Evolutionary conservation across 2,329 filamentous ascomycete species (phyloP), one percentile per base, ranked within the genome.

Genomic region (Apiospora arundinis): DNA sequence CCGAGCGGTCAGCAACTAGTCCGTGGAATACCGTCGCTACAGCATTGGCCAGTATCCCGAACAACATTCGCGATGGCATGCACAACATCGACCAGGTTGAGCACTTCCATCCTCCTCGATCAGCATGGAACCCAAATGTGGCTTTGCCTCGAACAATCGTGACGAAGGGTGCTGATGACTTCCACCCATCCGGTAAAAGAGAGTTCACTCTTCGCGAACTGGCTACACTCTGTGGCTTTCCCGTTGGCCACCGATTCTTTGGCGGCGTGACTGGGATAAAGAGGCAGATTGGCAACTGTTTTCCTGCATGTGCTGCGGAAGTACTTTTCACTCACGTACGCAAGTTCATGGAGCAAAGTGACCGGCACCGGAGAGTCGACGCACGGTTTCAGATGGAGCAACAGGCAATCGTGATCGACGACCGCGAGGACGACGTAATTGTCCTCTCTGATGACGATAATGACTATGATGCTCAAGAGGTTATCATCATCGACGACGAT

Each of bases 241-340:
- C 92, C 0, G 72, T 81, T 0, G 77, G 82, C 2, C 91, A 93
- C 77, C 78, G 79, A 0, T 95, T 95, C 76, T 14, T 28, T 21
- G 48, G 45, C 32, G 72, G 81, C 0, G 81, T 81, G 0, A 82
- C 79, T 0, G 78, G 80, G 12, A 81, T 89, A 16, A 87, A 87
- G 74, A 87, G 84, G 73, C 92, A 95, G 77, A 93, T 95, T 73
- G 93, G 93, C 0, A 95, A 96, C 76, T 93, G 0, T 94, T 95
- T n/a, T 92, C 89, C 93, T 0, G 82, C 82, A 45, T 4, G 12
- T 42, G 86, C 87, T 0, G 89, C 89, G 2, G 80, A 81, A 40
- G 80, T 85, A 0, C 76, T 90, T 0, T 89, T 86, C 72, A 77
- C 78, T 18, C 85, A 88, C 67, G 75, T 90, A 9, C 79, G 84